These are phyloP conservation scores for Clavariopsis aquatica DNA, from an alignment of 495 filamentous ascomycete genomes.

Conservation along the genomic window DNA sequence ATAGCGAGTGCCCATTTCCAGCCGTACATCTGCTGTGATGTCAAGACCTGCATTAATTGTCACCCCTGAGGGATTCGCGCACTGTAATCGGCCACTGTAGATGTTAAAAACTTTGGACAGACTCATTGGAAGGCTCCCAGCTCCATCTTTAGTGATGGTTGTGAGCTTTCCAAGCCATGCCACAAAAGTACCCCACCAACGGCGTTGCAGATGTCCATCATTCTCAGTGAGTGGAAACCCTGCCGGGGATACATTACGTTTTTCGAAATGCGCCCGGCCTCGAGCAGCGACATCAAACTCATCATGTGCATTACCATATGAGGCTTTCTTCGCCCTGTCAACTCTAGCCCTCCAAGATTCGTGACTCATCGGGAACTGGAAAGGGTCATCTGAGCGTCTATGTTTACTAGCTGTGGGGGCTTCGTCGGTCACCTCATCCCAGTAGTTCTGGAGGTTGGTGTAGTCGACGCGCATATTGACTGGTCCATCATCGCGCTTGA, in stretches of 20 bases:
- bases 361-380: too few relatives aligned
- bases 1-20: conserved; percentile 6
- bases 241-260: too few relatives aligned
- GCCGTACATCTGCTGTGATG: background rate
- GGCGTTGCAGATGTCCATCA: background rate
- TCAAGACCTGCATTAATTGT: conserved; percentile 5
- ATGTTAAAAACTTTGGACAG: background rate
- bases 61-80: background rate
- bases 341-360: too few relatives aligned
- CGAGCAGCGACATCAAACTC: too few relatives aligned
- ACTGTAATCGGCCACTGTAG: background rate
- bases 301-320: too few relatives aligned
- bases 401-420: too few relatives aligned
- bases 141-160: background rate
- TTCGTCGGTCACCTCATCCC: conserved; percentile 2
- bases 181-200: background rate
- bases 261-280: too few relatives aligned
- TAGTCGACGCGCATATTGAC: conserved; percentile 13
- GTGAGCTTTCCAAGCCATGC: conserved; percentile 5
- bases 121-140: background rate
- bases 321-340: too few relatives aligned
- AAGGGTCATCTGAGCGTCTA: too few relatives aligned
- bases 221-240: background rate
- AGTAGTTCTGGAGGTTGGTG: conserved; percentile 1
- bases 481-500: background rate